Base-by-base conservation (phyloP, 371 early-diverging fungal species). In the Choanephora cucurbitarum region DNA sequence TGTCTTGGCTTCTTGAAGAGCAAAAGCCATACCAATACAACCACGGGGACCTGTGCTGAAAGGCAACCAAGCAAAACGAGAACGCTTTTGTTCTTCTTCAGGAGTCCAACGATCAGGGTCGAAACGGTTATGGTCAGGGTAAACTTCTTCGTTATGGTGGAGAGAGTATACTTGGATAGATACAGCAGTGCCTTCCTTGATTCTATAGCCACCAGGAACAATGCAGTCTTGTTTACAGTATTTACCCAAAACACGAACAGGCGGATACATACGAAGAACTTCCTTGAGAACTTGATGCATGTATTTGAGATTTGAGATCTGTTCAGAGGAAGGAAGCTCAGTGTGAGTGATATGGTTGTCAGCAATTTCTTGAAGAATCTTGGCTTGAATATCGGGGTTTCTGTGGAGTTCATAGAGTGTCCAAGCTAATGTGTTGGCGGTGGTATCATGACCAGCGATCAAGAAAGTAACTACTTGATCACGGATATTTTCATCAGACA, bases 401-500 rank as follows among this genome's bases (percentile, higher is more conserved):
- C 67, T 60, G 6, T 68, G 48, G 8, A 84, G 41, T 51, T 77
- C 72, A 46, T 71, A 72, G 3, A 82, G 47, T 7, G 69, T 55
- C 81, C 81, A 84, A 3, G 79, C 76, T 17, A 84, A 63, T 5
- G 82, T 82, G 37, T 73, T 73, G 28, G 74, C 74, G 15, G 74
- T 75, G 1, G 76, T 77, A 40, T 82, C 81, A 33, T 84, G 81
- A 18, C 84, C 84, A 39, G 81, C 82, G 53, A 82, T 79, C 46
- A 79, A 47, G 41, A 81, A 81, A 13, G 83, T 80, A 34, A 81
- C 77, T 17, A 84, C 82, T 60, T 84, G 80, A 58, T 83, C 81
- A 45, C 83, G 76, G 49, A 83, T 83, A 18, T 81, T 67, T 40
- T 69, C 70, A 50, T 84, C 80, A 1, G 69, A 54, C 22, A 84